phyloP scores from a whole-genome alignment of 805 yeast genomes.

The Ogataea chonburiensis region DNA sequence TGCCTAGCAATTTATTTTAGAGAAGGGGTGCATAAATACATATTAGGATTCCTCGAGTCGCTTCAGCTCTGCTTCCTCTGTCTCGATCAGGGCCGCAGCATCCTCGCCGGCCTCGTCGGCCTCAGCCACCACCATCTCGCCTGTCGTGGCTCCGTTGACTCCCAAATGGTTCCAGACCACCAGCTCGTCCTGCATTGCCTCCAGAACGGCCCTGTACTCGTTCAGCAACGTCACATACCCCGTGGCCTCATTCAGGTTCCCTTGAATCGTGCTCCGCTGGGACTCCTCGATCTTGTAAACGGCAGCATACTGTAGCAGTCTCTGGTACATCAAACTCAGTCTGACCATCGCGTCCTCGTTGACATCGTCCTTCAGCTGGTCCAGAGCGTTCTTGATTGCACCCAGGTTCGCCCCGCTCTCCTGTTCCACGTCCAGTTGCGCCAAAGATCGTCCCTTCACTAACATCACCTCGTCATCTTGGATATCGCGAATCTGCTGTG shows the following conservation, averaged over 20 bases:
- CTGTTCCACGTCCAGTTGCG: constrained; percentile 24
- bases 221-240: constrained; percentile 16
- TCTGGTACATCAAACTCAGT: constrained; percentile 19
- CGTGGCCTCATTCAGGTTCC: constrained; percentile 21
- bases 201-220: constrained; percentile 16
- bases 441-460: constrained; percentile 20
- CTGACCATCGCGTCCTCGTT: constrained; percentile 21
- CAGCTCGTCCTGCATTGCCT: constrained; percentile 22
- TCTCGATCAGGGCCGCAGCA: constrained; percentile 40
- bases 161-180: constrained; percentile 20
- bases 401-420: constrained; percentile 7
- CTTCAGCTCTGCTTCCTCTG: constrained; percentile 47
- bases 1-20: constrained; percentile 1
- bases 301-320: constrained; percentile 19
- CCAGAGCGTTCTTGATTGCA: constrained; percentile 7
- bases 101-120: constrained; percentile 12
- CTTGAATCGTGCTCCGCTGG: constrained; percentile 17
- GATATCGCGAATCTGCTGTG: constrained; percentile 24
- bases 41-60: constrained; percentile 34
- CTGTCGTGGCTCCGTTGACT: constrained; percentile 9
- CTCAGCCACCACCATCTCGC: constrained; percentile 14
- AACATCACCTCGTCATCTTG: constrained; percentile 22
- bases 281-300: constrained; percentile 19
- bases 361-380: constrained; percentile 15
- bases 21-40: not conserved